Evolutionary conservation across 352 stramenopile species (phyloP).

Genomic region (Phytophthora parvispora): DNA sequence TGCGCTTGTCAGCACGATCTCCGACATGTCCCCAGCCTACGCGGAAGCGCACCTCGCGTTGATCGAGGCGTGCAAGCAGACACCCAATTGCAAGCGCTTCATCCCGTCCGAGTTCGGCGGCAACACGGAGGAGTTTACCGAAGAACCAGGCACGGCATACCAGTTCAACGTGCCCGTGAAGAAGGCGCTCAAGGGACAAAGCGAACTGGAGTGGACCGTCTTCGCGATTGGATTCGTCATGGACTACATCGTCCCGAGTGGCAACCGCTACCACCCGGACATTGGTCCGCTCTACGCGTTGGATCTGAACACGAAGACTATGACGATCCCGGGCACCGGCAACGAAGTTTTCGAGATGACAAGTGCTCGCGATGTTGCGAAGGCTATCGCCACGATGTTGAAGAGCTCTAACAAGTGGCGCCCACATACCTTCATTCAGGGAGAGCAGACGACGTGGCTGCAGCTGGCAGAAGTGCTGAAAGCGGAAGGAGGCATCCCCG

Average conservation of each 20-base stretch:
- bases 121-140: conserved; percentile 39
- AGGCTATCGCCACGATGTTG: conserved; percentile 28
- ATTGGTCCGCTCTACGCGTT: conserved; percentile 24
- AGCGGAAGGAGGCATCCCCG: conserved; percentile 17
- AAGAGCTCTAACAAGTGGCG: conserved; percentile 39
- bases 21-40: conserved; percentile 13
- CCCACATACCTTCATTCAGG: conserved; percentile 41
- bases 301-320: conserved; percentile 34
- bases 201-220: conserved; percentile 47
- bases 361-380: conserved; percentile 32
- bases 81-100: conserved; percentile 56
- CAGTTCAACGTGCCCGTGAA: conserved; percentile 16
- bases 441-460: conserved; percentile 45
- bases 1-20: conserved; percentile 38
- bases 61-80: conserved; percentile 44
- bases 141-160: conserved; percentile 15
- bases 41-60: conserved; percentile 29
- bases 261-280: conserved; percentile 38
- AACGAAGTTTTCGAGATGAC: conserved; percentile 37
- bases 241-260: conserved; percentile 42
- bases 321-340: conserved; percentile 44
- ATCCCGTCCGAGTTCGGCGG: conserved; percentile 49
- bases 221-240: conserved; percentile 38
- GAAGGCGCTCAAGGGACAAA: conserved; percentile 32
- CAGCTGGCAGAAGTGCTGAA: conserved; percentile 36